These are phyloP conservation scores for Halophytophthora batemanensis DNA, from an alignment of 352 stramenopile genomes.

Conservation along the genomic window DNA sequence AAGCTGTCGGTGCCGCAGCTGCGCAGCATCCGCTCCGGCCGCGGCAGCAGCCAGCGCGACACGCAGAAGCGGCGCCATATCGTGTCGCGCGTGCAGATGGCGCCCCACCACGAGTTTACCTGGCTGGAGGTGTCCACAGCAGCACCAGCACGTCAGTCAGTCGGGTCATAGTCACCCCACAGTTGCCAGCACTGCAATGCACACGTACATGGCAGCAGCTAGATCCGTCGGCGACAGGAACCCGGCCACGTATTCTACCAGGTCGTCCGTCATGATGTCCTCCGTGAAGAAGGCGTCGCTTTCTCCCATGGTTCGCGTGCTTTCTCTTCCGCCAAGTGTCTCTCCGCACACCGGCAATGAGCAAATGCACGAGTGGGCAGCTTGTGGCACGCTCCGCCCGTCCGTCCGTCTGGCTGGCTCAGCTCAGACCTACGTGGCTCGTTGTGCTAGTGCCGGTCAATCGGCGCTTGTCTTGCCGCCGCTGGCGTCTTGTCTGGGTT, in stretches of 20 bases:
- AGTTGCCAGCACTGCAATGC: not conserved
- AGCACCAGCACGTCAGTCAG: not conserved
- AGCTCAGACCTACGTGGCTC: no score
- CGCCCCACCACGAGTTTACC: conserved; percentile 53
- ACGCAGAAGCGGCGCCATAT: conserved; percentile 54
- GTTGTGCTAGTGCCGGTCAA: not conserved
- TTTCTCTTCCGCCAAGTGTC: not conserved
- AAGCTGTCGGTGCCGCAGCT: conserved; percentile 47
- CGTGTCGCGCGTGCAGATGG: conserved; percentile 41
- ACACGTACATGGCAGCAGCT: conserved; percentile 41
- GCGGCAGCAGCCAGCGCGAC: conserved; percentile 45
- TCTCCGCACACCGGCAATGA: no score
- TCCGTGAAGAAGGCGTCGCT: not conserved
- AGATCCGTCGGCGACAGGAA: conserved; percentile 59
- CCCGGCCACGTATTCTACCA: conserved; percentile 50
- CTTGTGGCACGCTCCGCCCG: not conserved
- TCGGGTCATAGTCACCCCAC: not conserved
- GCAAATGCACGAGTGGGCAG: no score
- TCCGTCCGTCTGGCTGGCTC: no score
- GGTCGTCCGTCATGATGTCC: conserved; percentile 37
- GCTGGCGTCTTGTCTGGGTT: not conserved
- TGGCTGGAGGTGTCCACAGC: conserved; percentile 20
- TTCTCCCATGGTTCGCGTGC: conserved; percentile 5
- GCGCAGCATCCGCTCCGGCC: conserved; percentile 39
- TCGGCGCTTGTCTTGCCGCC: not conserved